Evolutionary conservation across 495 filamentous ascomycete species (phyloP).

Genomic region (Delitschia confertaspora): DNA sequence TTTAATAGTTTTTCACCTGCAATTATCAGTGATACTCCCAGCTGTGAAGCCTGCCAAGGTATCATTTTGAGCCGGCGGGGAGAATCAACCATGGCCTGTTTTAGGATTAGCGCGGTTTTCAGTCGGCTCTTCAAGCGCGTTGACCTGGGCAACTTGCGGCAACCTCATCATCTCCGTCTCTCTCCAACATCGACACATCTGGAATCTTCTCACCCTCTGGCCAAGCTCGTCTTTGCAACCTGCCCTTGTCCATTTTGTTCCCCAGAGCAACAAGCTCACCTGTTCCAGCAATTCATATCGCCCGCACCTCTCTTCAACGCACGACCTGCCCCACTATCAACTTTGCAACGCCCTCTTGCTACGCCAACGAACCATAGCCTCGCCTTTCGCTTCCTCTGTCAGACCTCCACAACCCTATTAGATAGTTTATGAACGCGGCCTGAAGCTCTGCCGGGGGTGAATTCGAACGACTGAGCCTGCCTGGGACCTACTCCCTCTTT

Average conservation of each 20-base stretch:
- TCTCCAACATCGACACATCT: no score
- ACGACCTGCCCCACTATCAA: conserved; percentile 12
- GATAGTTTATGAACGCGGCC: neutral
- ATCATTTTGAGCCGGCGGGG: no score
- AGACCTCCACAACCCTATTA: neutral
- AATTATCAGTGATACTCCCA: no score
- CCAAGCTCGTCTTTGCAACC: neutral
- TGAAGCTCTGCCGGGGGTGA: conserved; percentile 3
- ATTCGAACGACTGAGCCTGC: conserved; percentile 11
- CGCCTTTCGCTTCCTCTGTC: neutral
- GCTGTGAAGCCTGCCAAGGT: no score
- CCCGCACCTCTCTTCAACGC: conserved; percentile 4
- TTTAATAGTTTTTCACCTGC: no score
- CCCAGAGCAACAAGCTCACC: neutral
- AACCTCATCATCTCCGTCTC: no score
- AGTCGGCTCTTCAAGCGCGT: no score
- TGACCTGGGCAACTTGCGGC: no score
- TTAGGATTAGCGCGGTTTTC: no score
- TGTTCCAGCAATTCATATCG: neutral
- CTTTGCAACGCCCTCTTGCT: conserved; percentile 9
- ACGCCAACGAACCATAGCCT: conserved; percentile 1
- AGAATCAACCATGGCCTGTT: no score
- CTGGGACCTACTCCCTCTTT: conserved; percentile 16
- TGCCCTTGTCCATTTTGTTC: neutral
- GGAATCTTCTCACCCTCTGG: no score